Evolutionary conservation across 208 protist species (phyloP).

Genomic region (Crithidia mellificae): DNA sequence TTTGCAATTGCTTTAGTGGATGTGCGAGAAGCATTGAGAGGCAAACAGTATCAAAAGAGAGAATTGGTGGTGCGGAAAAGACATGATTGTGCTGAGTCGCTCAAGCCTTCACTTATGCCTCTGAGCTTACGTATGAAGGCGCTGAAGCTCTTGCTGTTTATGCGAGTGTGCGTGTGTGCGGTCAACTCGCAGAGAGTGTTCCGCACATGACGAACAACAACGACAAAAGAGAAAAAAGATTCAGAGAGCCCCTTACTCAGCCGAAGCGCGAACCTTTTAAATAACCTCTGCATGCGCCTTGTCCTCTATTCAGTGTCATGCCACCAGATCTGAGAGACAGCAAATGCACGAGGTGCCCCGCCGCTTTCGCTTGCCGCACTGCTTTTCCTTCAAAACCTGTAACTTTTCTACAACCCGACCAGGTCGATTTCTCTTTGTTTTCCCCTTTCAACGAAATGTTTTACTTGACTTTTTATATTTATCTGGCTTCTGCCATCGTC

Average conservation of each 20-base stretch:
- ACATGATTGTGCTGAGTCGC: no score
- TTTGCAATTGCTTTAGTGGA: not conserved
- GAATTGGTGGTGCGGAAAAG: not conserved
- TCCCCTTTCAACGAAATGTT: not conserved
- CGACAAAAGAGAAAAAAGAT: no score
- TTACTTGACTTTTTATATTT: slow-evolving; percentile 18
- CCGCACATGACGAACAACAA: no score
- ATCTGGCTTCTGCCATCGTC: not conserved
- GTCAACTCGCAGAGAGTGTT: no score
- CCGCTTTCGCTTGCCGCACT: not conserved
- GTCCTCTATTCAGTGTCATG: not conserved
- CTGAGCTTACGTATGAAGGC: slow-evolving; percentile 5
- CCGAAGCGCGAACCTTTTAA: no score
- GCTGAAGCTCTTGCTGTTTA: not conserved
- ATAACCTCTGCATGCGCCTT: not conserved
- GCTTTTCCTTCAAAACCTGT: not conserved
- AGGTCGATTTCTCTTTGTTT: slow-evolving; percentile 21
- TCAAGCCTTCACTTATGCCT: not conserved
- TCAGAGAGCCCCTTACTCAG: no score
- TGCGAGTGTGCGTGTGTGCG: not conserved
- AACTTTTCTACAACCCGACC: slow-evolving; percentile 1
- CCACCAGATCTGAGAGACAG: not conserved
- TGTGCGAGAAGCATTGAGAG: not conserved
- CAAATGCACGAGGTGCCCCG: not conserved
- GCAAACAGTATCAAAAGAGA: slow-evolving; percentile 10